Evolutionary conservation across 2,329 filamentous ascomycete species (phyloP).

Genomic region (Arachnomyces sp.): DNA sequence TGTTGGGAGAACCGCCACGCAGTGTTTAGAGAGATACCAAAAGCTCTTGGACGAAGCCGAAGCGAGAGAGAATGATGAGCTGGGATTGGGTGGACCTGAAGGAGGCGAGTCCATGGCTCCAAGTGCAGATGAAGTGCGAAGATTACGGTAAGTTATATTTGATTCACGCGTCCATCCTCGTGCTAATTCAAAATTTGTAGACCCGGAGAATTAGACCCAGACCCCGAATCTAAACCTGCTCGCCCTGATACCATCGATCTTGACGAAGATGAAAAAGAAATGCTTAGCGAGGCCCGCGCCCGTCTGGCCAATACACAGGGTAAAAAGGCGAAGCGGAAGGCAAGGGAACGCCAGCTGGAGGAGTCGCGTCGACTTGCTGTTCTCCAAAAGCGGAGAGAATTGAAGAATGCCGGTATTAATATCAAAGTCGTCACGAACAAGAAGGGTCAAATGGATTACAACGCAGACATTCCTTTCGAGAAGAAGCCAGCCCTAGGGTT

Average conservation of each 20-base stretch:
- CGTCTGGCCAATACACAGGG: constrained; percentile 96
- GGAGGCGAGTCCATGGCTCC: constrained; percentile 82
- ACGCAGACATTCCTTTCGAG: constrained; percentile 96
- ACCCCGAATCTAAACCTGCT: constrained; percentile 92
- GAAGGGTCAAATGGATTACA: constrained; percentile 98
- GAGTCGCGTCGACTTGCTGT: constrained; percentile 84
- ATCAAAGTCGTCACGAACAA: constrained; percentile 89
- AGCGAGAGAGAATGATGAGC: constrained; percentile 68
- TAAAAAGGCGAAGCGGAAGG: constrained; percentile 98
- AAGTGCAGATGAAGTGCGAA: constrained; percentile 83
- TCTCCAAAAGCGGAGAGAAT: constrained; percentile 87
- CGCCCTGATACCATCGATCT: constrained; percentile 94
- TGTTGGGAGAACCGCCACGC: constrained; percentile 90
- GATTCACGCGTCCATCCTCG: background rate
- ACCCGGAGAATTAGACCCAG: constrained; percentile 92
- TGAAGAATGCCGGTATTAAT: constrained; percentile 97
- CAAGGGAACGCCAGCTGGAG: constrained; percentile 87
- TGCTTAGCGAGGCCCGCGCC: constrained; percentile 94
- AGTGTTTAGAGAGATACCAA: constrained; percentile 94
- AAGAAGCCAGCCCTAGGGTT: constrained; percentile 83
- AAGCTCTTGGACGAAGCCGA: constrained; percentile 94
- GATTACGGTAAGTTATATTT: constrained; percentile 48
- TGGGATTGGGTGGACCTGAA: constrained; percentile 76
- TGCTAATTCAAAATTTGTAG: constrained; percentile 20
- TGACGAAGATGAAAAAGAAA: constrained; percentile 98